These are phyloP conservation scores for Tuber melanosporum DNA, from an alignment of 495 filamentous ascomycete species.

Conservation along the genomic window DNA sequence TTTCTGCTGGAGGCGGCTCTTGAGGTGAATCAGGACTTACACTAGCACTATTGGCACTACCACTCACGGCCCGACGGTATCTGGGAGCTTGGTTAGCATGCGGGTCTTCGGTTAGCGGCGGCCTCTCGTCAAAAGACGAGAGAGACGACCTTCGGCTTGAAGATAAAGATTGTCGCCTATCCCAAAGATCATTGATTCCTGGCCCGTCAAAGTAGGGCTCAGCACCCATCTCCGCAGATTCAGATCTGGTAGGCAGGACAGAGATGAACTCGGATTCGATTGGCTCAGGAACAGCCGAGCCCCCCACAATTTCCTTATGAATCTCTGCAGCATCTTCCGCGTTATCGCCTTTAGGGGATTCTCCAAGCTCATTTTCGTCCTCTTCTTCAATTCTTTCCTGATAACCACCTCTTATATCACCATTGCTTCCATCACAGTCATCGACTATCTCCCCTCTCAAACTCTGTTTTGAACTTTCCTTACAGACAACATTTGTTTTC, in stretches of 20 bases:
- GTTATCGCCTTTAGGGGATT: constrained; percentile 22
- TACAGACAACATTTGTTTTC: constrained; percentile 38
- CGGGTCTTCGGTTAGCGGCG: constrained; percentile 23
- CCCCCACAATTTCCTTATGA: constrained; percentile 7
- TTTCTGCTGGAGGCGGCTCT: constrained; percentile 26
- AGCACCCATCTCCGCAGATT: constrained; percentile 6
- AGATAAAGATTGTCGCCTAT: constrained; percentile 23
- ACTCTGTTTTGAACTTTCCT: constrained; percentile 31
- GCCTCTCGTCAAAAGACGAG: constrained; percentile 34
- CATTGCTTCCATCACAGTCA: constrained; percentile 7
- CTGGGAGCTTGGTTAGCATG: constrained; percentile 19
- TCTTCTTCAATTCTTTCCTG: constrained; percentile 39
- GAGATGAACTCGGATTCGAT: constrained; percentile 21
- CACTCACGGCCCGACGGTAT: constrained; percentile 21
- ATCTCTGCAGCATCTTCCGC: constrained; percentile 11
- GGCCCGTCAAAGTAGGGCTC: constrained; percentile 18
- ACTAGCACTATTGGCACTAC: constrained; percentile 21
- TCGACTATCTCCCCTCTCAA: constrained; percentile 35
- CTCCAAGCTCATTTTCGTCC: constrained; percentile 28
- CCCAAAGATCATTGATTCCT: constrained; percentile 16
- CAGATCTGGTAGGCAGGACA: not conserved
- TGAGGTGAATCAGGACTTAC: constrained; percentile 33
- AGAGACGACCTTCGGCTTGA: constrained; percentile 29
- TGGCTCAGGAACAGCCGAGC: constrained; percentile 15
- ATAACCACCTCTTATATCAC: constrained; percentile 28